Conservation (phyloP, 2,329 filamentous ascomycete species). For the Celoporthe dispersa region DNA sequence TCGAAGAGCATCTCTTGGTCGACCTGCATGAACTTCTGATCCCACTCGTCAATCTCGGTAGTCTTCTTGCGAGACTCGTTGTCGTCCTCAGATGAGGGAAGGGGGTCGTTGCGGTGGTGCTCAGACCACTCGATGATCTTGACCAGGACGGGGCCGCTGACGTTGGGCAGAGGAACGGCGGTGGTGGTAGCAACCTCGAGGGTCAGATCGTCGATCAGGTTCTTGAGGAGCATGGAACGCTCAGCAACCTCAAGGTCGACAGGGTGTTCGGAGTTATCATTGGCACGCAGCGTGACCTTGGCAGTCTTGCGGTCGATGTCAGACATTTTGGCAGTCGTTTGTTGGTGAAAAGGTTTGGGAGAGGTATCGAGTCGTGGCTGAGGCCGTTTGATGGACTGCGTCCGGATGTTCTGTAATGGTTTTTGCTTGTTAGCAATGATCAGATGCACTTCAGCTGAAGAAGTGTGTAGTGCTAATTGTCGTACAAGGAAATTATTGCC, state of each 20-base stretch:
- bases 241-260: constrained; percentile 82
- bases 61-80: constrained; percentile 96
- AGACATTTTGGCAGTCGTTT: constrained; percentile 36
- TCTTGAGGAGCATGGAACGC: constrained; percentile 95
- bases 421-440: neutral
- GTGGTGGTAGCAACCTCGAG: constrained; percentile 61
- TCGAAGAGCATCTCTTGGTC: constrained; percentile 99
- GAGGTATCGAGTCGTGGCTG: constrained; percentile 5
- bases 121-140: constrained; percentile 99
- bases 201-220: constrained; percentile 94
- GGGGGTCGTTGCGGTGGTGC: constrained; percentile 89
- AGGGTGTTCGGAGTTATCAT: constrained; percentile 52
- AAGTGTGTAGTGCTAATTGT: neutral
- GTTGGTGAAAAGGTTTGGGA: constrained; percentile 12
- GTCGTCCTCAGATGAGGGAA: constrained; percentile 83
- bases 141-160: constrained; percentile 87
- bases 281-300: constrained; percentile 55
- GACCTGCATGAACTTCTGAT: constrained; percentile 99
- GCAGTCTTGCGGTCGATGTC: constrained; percentile 33
- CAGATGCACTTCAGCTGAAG: neutral
- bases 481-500: neutral
- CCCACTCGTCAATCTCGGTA: constrained; percentile 99
- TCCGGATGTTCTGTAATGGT: constrained; percentile 19
- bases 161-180: constrained; percentile 87
- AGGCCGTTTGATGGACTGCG: constrained; percentile 7